Conservation (phyloP, 129 eudicot species). For the Dittrichia graveolens region DNA sequence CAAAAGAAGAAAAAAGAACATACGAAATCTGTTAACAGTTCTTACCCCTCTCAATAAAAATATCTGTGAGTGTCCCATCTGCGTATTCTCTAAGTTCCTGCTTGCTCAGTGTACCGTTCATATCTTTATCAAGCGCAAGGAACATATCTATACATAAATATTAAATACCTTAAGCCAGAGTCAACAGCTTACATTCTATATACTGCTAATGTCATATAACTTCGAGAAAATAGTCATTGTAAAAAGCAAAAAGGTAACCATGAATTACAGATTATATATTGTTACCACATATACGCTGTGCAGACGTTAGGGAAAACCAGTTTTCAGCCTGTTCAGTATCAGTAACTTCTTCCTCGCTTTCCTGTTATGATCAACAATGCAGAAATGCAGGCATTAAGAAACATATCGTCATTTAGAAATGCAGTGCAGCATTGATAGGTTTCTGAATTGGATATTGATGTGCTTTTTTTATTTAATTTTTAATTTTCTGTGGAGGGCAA, state of each 20-base stretch:
- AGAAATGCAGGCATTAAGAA: slow-evolving; percentile 15
- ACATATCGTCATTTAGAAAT: neutral
- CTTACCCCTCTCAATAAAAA: slow-evolving; percentile 94
- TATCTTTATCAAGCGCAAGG: slow-evolving; percentile 96
- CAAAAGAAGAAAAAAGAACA: slow-evolving; percentile 8
- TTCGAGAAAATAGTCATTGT: neutral
- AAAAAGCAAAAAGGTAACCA: slow-evolving; percentile 1
- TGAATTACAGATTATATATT: neutral
- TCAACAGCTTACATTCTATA: neutral
- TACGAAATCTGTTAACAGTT: slow-evolving; percentile 5
- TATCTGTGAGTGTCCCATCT: slow-evolving; percentile 96
- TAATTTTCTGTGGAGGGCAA: neutral
- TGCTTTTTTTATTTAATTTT: neutral
- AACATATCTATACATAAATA: slow-evolving; percentile 74
- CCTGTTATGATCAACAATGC: slow-evolving; percentile 47
- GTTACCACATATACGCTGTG: slow-evolving; percentile 93
- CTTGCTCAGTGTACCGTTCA: slow-evolving; percentile 82
- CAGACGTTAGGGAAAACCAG: slow-evolving; percentile 97
- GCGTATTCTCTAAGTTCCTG: slow-evolving; percentile 98
- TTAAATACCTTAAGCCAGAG: slow-evolving; percentile 17
- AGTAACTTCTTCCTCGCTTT: slow-evolving; percentile 98
- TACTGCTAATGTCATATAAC: slow-evolving; percentile 19
- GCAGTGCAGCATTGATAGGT: neutral
- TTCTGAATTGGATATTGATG: neutral
- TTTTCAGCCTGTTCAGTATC: slow-evolving; percentile 99